These are phyloP conservation scores for Talaromyces verruculosus DNA, from an alignment of 2,329 filamentous ascomycete genomes.

Conservation along the genomic window DNA sequence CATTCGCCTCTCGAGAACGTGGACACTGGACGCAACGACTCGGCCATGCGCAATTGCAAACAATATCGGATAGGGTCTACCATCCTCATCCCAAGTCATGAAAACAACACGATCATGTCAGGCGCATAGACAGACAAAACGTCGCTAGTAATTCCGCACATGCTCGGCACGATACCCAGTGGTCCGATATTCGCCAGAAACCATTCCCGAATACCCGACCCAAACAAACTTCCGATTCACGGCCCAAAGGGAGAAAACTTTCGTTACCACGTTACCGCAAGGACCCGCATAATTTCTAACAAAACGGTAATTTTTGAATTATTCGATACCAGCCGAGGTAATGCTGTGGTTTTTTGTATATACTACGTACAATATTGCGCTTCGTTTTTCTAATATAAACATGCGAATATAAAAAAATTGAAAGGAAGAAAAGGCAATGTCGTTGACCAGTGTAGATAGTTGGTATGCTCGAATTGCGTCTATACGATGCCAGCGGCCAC, in stretches of 20 bases:
- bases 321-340: constrained; percentile 19
- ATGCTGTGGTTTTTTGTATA: constrained; percentile 1
- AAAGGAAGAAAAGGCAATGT: background rate
- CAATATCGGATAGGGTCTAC: no score
- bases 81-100: background rate
- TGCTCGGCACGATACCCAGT: constrained; percentile 2
- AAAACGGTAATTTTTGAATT: constrained; percentile 10
- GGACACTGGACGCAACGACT: background rate
- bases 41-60: background rate
- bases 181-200: constrained; percentile 22
- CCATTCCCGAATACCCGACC: constrained; percentile 19
- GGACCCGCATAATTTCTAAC: background rate
- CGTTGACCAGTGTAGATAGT: background rate
- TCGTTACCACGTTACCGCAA: constrained; percentile 5
- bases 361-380: background rate
- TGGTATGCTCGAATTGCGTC: background rate
- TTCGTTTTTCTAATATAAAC: background rate
- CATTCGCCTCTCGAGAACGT: background rate
- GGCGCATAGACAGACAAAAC: background rate
- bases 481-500: background rate
- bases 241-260: constrained; percentile 13
- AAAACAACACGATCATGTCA: background rate
- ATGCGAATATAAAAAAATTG: background rate
- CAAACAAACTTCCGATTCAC: constrained; percentile 22
- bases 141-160: constrained; percentile 2